Conservation (phyloP, 2,329 filamentous ascomycete genomes). For the Alternaria rosae region DNA sequence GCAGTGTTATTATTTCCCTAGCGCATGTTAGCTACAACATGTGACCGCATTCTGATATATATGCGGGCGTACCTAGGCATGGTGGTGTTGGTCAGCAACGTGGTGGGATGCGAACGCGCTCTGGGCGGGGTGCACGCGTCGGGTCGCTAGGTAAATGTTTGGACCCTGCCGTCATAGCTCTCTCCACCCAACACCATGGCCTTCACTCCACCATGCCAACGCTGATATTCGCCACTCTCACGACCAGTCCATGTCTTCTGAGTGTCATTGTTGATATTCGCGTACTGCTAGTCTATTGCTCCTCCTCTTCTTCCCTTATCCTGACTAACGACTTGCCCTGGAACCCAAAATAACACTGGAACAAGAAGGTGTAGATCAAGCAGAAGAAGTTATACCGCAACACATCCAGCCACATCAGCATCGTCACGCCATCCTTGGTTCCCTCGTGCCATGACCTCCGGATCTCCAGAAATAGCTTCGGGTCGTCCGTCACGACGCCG, state of each 20-base stretch:
- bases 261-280: background rate
- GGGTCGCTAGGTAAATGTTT: slow-evolving; percentile 25
- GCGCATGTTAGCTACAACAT: slow-evolving; percentile 10
- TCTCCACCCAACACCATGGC: background rate
- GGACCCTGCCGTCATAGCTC: slow-evolving; percentile 13
- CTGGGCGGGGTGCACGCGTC: slow-evolving; percentile 38
- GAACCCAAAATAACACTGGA: slow-evolving; percentile 42
- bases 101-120: slow-evolving; percentile 42
- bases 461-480: slow-evolving; percentile 70
- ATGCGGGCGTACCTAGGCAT: slow-evolving; percentile 47
- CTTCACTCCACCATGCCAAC: background rate
- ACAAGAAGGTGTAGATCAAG: slow-evolving; percentile 42
- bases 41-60: background rate
- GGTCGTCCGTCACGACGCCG: slow-evolving; percentile 87
- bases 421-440: slow-evolving; percentile 36
- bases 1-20: slow-evolving; percentile 99
- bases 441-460: slow-evolving; percentile 52
- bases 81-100: slow-evolving; percentile 33
- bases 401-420: slow-evolving; percentile 43
- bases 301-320: slow-evolving; percentile 9
- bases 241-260: background rate
- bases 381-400: slow-evolving; percentile 44
- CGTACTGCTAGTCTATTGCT: background rate
- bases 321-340: slow-evolving; percentile 29
- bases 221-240: background rate